Conservation (phyloP, 225 moss, liverwort and hornwort species). For the Bryum argenteum region DNA sequence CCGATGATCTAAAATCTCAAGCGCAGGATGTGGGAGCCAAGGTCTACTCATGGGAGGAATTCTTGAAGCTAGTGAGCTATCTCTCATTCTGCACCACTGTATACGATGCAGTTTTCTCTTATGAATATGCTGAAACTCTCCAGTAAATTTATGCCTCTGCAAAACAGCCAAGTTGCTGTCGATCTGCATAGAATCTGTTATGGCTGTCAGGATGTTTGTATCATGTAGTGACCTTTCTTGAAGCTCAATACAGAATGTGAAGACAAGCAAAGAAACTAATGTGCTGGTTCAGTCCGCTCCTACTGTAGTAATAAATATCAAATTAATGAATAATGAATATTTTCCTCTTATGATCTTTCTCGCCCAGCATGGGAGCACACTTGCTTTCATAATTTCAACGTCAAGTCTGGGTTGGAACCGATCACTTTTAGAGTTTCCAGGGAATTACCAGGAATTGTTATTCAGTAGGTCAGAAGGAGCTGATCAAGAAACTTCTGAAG, state of each 20-base stretch:
- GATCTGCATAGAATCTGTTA: conserved; percentile 1
- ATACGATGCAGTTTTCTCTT: conserved; percentile 6
- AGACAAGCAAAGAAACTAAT: background rate
- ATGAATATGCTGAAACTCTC: background rate
- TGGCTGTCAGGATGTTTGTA: conserved; percentile 22
- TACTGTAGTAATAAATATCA: too few species aligned
- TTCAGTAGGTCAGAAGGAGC: conserved; percentile 6
- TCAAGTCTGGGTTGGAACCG: conserved; percentile 14
- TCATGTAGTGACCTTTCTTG: conserved; percentile 18
- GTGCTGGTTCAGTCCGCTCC: background rate
- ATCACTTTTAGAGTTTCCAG: background rate
- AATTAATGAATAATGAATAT: too few species aligned
- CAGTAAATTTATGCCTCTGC: background rate
- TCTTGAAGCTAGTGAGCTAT: conserved; percentile 53
- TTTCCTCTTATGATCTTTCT: background rate
- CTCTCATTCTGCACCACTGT: conserved; percentile 11
- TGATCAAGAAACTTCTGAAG: conserved; percentile 3
- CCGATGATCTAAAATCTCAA: conserved; percentile 47
- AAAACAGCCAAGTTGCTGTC: conserved; percentile 6
- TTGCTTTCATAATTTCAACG: conserved; percentile 4
- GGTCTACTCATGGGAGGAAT: conserved; percentile 63
- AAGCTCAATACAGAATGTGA: conserved; percentile 14
- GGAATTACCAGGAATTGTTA: background rate
- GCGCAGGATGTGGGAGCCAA: conserved; percentile 41
- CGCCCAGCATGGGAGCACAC: background rate